These are phyloP conservation scores for Candida xiaguanensis DNA, from an alignment of 805 yeast species.

Conservation along the genomic window DNA sequence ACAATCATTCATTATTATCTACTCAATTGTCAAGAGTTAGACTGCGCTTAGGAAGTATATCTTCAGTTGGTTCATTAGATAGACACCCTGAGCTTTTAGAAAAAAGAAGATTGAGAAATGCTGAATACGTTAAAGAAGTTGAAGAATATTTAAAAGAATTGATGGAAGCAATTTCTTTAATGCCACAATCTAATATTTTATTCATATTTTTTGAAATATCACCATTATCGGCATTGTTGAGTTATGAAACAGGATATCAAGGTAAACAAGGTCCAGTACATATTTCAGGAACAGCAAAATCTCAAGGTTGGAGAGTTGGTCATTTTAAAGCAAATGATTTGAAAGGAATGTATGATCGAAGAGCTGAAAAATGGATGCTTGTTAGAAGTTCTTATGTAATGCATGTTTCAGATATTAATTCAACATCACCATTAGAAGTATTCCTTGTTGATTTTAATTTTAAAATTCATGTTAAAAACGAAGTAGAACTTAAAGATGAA, in stretches of 20 bases:
- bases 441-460: constrained; percentile 83
- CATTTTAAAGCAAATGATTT: constrained; percentile 78
- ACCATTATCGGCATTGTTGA: constrained; percentile 77
- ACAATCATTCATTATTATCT: constrained; percentile 16
- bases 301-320: constrained; percentile 95
- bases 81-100: constrained; percentile 30
- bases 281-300: constrained; percentile 75
- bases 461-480: constrained; percentile 49
- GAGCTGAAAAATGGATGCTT: constrained; percentile 88
- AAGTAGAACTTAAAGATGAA: constrained; percentile 25
- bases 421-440: constrained; percentile 87
- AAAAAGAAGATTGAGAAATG: constrained; percentile 24
- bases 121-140: constrained; percentile 43
- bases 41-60: constrained; percentile 24
- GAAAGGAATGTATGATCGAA: constrained; percentile 84
- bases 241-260: constrained; percentile 74
- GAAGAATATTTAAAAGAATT: constrained; percentile 67
- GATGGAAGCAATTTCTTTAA: constrained; percentile 54
- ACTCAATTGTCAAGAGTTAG: constrained; percentile 18
- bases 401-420: constrained; percentile 80
- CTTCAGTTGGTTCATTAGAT: constrained; percentile 20
- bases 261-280: constrained; percentile 89
- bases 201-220: constrained; percentile 89
- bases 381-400: constrained; percentile 80
- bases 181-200: constrained; percentile 77